phyloP scores from a whole-genome alignment of 2,329 filamentous ascomycete genomes.

The Epichloe uncinata region DNA sequence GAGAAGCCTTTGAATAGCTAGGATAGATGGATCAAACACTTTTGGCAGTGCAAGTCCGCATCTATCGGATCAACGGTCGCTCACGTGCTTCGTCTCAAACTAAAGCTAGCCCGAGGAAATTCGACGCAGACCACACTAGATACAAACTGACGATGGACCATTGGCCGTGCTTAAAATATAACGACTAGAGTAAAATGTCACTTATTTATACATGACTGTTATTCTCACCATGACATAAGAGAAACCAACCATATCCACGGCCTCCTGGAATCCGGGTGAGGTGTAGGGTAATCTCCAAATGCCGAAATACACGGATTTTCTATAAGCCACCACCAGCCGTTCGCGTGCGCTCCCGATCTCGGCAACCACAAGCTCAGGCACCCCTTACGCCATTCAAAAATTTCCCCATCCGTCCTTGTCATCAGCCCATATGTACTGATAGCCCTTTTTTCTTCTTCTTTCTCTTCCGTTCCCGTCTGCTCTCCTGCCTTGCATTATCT shows the following conservation, averaged over 20 bases:
- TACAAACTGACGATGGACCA: too few species aligned
- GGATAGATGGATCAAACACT: background rate
- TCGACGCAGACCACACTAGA: too few species aligned
- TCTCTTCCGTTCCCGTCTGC: background rate
- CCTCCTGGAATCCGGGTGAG: too few species aligned
- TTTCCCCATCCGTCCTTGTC: slow-evolving; percentile 3
- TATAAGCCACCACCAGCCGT: background rate
- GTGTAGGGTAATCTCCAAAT: background rate
- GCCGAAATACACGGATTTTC: too few species aligned
- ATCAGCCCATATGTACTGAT: background rate
- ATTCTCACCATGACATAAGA: background rate
- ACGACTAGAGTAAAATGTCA: too few species aligned
- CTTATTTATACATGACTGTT: too few species aligned
- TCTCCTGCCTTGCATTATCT: background rate
- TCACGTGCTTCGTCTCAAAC: background rate
- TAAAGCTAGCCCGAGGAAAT: too few species aligned
- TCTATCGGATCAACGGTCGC: background rate
- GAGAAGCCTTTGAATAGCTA: background rate
- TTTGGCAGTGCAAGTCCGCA: background rate
- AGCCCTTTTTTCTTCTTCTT: background rate
- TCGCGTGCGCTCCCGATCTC: slow-evolving; percentile 8
- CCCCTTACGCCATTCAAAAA: slow-evolving; percentile 6
- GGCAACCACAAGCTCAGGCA: slow-evolving; percentile 6
- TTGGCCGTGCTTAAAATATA: too few species aligned
- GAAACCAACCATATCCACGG: background rate